Evolutionary conservation across 495 filamentous ascomycete genomes (phyloP).

Genomic region (Talaromyces wortmannii): DNA sequence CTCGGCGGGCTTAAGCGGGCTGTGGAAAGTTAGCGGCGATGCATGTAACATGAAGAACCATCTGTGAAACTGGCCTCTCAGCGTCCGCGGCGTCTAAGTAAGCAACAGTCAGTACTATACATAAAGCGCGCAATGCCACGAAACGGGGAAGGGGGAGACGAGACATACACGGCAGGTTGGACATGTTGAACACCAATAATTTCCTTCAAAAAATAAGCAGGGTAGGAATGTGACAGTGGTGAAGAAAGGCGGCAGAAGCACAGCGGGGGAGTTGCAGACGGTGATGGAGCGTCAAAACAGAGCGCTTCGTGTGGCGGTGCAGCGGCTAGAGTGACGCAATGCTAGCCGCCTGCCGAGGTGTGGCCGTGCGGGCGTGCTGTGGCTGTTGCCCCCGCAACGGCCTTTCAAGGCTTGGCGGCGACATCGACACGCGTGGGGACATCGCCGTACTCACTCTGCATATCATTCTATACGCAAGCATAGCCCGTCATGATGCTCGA

Average conservation of each 20-base stretch:
- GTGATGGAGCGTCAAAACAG: background rate
- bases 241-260: no score
- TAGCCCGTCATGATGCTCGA: constrained; percentile 81
- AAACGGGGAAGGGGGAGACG: constrained; percentile 9
- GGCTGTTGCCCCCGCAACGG: constrained; percentile 46
- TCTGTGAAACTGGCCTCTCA: constrained; percentile 53
- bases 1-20: constrained; percentile 81
- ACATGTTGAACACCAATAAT: constrained; percentile 31
- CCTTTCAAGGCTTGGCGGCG: constrained; percentile 8
- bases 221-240: no score
- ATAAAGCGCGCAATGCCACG: background rate
- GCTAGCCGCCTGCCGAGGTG: no score
- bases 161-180: constrained; percentile 66
- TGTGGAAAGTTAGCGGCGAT: constrained; percentile 20
- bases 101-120: constrained; percentile 10
- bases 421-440: no score
- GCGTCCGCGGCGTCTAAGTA: constrained; percentile 87
- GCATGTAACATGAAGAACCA: background rate
- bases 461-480: no score
- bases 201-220: no score
- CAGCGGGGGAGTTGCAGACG: no score
- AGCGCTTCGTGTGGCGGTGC: constrained; percentile 39
- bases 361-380: constrained; percentile 10
- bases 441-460: no score
- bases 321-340: constrained; percentile 4